Base-by-base conservation (phyloP, 345 rosid genomes). In the Boechera stricta region DNA sequence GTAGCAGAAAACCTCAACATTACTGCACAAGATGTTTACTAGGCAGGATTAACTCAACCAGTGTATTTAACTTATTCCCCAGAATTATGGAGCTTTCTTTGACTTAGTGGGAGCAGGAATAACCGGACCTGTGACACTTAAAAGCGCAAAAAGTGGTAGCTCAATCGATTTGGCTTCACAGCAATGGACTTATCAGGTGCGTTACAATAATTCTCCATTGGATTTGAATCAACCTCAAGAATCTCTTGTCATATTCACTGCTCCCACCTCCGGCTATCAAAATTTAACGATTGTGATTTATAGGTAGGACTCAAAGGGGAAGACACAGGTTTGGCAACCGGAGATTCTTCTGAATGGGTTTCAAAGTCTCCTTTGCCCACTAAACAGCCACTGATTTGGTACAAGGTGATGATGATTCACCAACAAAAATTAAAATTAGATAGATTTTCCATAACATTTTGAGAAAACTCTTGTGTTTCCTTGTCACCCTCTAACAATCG, bases 261-360 rank as follows among this genome's bases (percentile, higher is more conserved):
- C 61, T 68, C 55, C 35, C 11, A 15, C 67, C 58, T 65, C 52
- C 4, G 15, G 31, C 52, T 56, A 39, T 71, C 48, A 47, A 47
- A 11, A 18, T 41, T 38, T 48, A 48, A 61, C 9, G 48, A 68
- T 73, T 60, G 41, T 76, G 53, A 64, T 62, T 11, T 82, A 88
- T 83, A 92, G 98, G 76, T 86, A 53, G 98, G 97, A 64, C 92
- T 95, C 75, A 78, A 89, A 85, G 99, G 98, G n/a, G 98, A 95
- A 83, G 97, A 79, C 64, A 80, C 72, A 79, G 90, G 83, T 57
- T 79, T 90, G 15, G 58, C 87, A 6, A 90, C 82, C 57, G 91
- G 92, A 81, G 89, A 83, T 60, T 87, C 97, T 74, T 78, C 92
- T 10, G 80, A 82, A 58, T 95, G 97, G 98, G 71, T 77, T 82